Percentiles rank a stretch among this genome's conserved stretches.
These are phyloP conservation scores for Rhynchosporium agropyri DNA, from an alignment of 2,329 filamentous ascomycete genomes.

Conservation along the genomic window DNA sequence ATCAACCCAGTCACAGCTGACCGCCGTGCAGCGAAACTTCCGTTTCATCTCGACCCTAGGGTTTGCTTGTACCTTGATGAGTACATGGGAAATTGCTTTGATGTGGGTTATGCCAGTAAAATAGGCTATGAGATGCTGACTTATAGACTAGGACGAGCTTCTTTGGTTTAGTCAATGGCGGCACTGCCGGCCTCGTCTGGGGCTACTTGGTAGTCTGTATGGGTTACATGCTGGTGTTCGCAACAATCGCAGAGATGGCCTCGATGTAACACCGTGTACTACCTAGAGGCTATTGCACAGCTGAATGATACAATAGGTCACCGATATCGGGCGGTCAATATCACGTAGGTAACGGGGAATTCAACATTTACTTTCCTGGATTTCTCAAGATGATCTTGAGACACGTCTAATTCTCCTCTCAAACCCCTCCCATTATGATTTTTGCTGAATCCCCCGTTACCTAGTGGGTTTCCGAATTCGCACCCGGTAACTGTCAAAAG, in stretches of 20 bases:
- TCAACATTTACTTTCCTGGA: too few relatives aligned
- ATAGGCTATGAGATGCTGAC: not conserved
- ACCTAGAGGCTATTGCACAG: not conserved
- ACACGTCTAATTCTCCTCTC: too few relatives aligned
- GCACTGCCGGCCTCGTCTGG: constrained; percentile 44
- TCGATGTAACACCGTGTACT: constrained; percentile 30
- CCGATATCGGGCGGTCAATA: constrained; percentile 61
- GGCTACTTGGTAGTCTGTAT: constrained; percentile 41
- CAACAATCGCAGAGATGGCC: constrained; percentile 36
- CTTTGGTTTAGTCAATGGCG: constrained; percentile 29
- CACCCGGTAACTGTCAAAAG: constrained; percentile 51
- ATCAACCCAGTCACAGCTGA: constrained; percentile 8
- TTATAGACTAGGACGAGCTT: constrained; percentile 40
- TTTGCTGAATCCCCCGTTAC: too few relatives aligned
- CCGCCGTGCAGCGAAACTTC: constrained; percentile 43
- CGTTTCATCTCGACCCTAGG: constrained; percentile 46
- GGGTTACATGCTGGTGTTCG: constrained; percentile 36
- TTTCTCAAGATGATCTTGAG: too few relatives aligned
- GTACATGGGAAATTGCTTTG: constrained; percentile 46
- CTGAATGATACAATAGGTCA: constrained; percentile 40
- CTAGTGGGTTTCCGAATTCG: constrained; percentile 55
- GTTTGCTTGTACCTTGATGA: constrained; percentile 48
- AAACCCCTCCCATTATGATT: too few relatives aligned
- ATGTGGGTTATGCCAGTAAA: not conserved
- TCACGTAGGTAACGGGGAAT: constrained; percentile 38